Evolutionary conservation across 2,329 filamentous ascomycete species (phyloP), one percentile per base, ranked within the genome.

Genomic region (Fusarium caatingaense): DNA sequence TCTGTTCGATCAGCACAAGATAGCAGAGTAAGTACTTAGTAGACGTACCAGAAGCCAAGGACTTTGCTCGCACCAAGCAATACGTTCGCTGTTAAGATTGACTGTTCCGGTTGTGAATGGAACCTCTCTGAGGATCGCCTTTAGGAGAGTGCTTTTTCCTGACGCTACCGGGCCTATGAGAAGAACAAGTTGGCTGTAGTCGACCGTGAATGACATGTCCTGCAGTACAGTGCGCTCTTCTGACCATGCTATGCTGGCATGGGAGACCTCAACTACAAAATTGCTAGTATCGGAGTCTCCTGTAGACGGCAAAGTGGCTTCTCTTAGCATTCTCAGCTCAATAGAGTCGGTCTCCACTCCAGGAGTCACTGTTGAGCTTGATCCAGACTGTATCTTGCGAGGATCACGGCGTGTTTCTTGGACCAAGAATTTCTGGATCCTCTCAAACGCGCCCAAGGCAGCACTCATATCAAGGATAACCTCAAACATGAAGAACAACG

Each of bases 121-220:
- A 0, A 77, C 66, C 47, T 80, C 79, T 15, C 79, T 78, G 1
- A 82, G 72, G 0, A 85, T 69, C 0, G 78, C 78, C 54, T 81
- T 81, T 64, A 82, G 78, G 1, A 85, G 66, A 0, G 83, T 81
- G 0, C 80, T 83, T 64, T 85, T 85, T 0, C 83, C 83, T 2
- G 79, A 81, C 1, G 80, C 84, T 6, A 85, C 75, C 2, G 83
- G 82, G 0, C 83, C 83, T 12, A 83, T 73, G 1, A 85, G 68
- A 6, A 85, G 76, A 11, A 77, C 81, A 11, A 85, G 75, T 6
- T 77, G 69, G 6, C 69, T 74, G 0, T 63, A 56, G 4, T 70
- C 66, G 5, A 84, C 61, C 0, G 64, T 69, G 5, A 84, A 71
- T n/a, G 78, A 68, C 23, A 84, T 69, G 10, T 78, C 53, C 1